Base-by-base conservation (phyloP, 306 rosid species). In the Gastrolobium villosum region DNA sequence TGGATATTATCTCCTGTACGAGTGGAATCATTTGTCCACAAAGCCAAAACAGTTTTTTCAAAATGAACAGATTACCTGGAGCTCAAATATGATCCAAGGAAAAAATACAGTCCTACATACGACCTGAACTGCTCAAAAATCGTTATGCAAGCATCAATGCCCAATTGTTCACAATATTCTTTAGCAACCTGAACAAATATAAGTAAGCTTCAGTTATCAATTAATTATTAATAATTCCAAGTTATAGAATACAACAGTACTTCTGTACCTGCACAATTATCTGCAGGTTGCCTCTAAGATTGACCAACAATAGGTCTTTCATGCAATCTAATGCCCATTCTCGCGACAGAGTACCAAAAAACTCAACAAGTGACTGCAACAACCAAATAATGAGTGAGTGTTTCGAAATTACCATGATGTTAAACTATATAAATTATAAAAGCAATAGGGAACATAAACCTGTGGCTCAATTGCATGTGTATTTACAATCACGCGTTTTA, bases 381-480 rank as follows among this genome's bases (percentile, higher is more conserved):
- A 72, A 87, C 50, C 48, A 37, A 65, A 79, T 48, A 48, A 60
- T 53, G 37, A 86, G 73, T 13, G 61, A 65, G 76, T 65, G 80
- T 65, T 70, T 50, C 1, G 6, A 61, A 62, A 77, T 44, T 62
- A 71, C 13, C 40, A 59, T 13, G 7, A 70, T 39, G 36, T 61
- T 34, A 54, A 67, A 80, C 43, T 56, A 10, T 53, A 86, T 36
- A 81, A 7, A 79, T 40, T 46, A 32, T 28, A 74, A 65, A 82
- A 53, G 55, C 44, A 64, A 67, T 10, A 30, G 32, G 78, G 85
- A 20, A 69, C 79, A 86, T 68, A 67, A 72, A 96, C 99, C 99
- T 91, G 99, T 32, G 99, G 98, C 86, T 96, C 99, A 77, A 96
- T 96, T 79, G 97, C 98, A 90, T 96, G 99, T 15, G 99, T 96